These are phyloP conservation scores for Pseudogymnoascus sp. DNA, from an alignment of 2,329 filamentous ascomycete species.

Conservation along the genomic window DNA sequence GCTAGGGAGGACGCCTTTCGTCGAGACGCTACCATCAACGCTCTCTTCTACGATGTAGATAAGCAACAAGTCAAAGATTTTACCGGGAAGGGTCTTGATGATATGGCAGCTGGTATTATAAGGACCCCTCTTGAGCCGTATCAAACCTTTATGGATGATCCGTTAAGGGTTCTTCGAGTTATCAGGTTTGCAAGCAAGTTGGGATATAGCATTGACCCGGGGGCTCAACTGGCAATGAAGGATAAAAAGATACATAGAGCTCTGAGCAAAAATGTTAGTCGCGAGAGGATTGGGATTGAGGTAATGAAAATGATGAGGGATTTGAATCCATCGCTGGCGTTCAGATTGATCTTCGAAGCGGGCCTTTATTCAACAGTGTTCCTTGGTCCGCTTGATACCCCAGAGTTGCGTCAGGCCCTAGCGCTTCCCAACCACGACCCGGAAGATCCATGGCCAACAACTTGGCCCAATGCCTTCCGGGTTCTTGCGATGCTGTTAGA, in stretches of 20 bases:
- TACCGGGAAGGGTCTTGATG: constrained; percentile 59
- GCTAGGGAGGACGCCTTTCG: constrained; percentile 77
- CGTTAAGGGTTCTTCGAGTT: constrained; percentile 73
- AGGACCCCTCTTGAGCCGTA: constrained; percentile 76
- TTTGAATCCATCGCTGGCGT: constrained; percentile 21
- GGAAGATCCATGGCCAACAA: background rate
- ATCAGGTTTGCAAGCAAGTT: constrained; percentile 81
- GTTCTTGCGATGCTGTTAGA: background rate
- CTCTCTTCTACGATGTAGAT: constrained; percentile 85
- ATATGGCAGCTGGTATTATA: constrained; percentile 65
- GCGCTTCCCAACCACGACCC: background rate
- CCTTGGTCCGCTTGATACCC: background rate
- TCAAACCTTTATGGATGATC: constrained; percentile 87
- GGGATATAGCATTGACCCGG: constrained; percentile 63
- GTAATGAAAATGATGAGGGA: constrained; percentile 80
- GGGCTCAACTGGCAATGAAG: constrained; percentile 63
- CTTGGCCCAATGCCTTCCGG: background rate
- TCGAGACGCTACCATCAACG: constrained; percentile 90
- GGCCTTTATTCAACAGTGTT: constrained; percentile 4
- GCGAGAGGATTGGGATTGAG: constrained; percentile 77
- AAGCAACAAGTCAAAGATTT: constrained; percentile 72
- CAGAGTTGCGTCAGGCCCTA: background rate
- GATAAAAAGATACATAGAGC: constrained; percentile 63
- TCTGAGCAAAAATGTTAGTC: constrained; percentile 73
- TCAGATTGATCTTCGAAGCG: background rate